Conservation (phyloP, 1,284 basidiomycete genomes). For the Pseudozyma sp. region DNA sequence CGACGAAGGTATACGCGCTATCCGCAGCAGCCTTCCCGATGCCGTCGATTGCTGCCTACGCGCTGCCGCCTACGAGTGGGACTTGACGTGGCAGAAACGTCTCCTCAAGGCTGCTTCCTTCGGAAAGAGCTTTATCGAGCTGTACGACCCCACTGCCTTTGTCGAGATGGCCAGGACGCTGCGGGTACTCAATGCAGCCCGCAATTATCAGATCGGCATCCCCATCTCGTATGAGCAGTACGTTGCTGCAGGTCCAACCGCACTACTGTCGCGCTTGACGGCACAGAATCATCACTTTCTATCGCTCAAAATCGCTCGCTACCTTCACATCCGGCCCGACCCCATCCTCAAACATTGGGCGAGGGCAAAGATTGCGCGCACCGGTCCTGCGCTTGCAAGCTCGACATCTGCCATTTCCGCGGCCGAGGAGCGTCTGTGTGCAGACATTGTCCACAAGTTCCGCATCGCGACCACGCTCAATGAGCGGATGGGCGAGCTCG, state of each 20-base stretch:
- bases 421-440: constrained; percentile 80
- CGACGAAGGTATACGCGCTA: constrained; percentile 89
- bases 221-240: constrained; percentile 92
- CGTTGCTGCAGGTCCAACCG: constrained; percentile 48
- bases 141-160: constrained; percentile 90
- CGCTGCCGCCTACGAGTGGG: constrained; percentile 92
- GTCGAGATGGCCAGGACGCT: constrained; percentile 89
- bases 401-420: constrained; percentile 29
- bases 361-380: constrained; percentile 84
- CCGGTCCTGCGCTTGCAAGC: constrained; percentile 70
- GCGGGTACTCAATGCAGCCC: constrained; percentile 93
- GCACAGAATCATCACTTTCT: constrained; percentile 89
- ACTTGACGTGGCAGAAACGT: constrained; percentile 85
- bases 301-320: constrained; percentile 88
- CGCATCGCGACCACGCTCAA: constrained; percentile 72
- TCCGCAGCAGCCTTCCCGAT: constrained; percentile 79
- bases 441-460: constrained; percentile 87
- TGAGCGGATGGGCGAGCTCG: constrained; percentile 28
- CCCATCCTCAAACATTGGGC: constrained; percentile 96
- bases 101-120: constrained; percentile 91
- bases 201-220: constrained; percentile 90
- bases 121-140: constrained; percentile 90
- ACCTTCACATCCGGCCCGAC: constrained; percentile 84
- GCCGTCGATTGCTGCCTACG: constrained; percentile 94
- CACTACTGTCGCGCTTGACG: constrained; percentile 84